These are phyloP conservation scores for Hibiscus tridactylites DNA, from an alignment of 345 rosid species.

Conservation along the genomic window DNA sequence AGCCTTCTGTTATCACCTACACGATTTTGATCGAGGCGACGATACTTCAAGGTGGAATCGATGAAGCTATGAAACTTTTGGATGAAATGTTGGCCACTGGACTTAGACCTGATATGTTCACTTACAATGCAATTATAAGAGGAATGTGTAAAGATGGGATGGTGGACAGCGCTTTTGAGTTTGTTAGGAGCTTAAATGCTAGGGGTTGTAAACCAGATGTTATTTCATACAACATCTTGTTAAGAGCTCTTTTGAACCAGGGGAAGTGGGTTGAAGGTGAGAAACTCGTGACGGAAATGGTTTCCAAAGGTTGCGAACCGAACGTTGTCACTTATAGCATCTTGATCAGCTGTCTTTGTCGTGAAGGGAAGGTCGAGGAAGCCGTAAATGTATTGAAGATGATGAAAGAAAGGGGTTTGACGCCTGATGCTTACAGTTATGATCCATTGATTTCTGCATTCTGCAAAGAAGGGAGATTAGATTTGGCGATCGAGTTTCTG, in stretches of 20 bases:
- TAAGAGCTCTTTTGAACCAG: slow-evolving; percentile 49
- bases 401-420: slow-evolving; percentile 55
- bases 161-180: slow-evolving; percentile 48
- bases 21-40: slow-evolving; percentile 80
- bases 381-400: slow-evolving; percentile 49
- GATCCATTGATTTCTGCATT: slow-evolving; percentile 78
- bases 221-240: slow-evolving; percentile 55
- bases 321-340: slow-evolving; percentile 71
- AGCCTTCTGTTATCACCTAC: slow-evolving; percentile 71
- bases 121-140: slow-evolving; percentile 60
- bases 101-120: slow-evolving; percentile 54
- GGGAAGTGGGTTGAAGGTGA: slow-evolving; percentile 73
- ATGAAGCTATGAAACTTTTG: slow-evolving; percentile 60
- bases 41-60: slow-evolving; percentile 45
- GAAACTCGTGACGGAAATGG: slow-evolving; percentile 54
- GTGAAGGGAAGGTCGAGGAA: slow-evolving; percentile 54
- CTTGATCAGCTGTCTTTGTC: slow-evolving; percentile 54
- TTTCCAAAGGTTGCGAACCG: slow-evolving; percentile 43
- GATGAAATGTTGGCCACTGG: slow-evolving; percentile 74
- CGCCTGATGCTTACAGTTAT: slow-evolving; percentile 66
- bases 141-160: slow-evolving; percentile 72
- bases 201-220: slow-evolving; percentile 63
- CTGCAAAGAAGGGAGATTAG: slow-evolving; percentile 63
- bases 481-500: slow-evolving; percentile 65
- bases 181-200: slow-evolving; percentile 38